Conservation (phyloP, 1,284 basidiomycete species). For the Peniophora sp. region DNA sequence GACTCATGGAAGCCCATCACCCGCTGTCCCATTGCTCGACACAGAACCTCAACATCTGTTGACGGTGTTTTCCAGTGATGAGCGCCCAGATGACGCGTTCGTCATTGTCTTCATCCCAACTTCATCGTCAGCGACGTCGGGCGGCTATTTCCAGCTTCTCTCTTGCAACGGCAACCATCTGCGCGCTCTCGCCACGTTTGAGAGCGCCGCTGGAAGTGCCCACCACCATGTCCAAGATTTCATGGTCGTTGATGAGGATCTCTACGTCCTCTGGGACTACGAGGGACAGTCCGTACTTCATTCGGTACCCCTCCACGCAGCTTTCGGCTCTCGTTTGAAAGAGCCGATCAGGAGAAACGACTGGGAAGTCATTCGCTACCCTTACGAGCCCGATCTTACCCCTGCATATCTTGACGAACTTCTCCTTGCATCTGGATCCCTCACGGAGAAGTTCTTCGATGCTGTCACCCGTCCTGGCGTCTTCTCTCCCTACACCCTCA, state of each 20-base stretch:
- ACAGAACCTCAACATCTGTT: constrained; percentile 53
- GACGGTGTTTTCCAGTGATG: constrained; percentile 39
- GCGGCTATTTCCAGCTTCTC: constrained; percentile 64
- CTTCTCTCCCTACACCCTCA: constrained; percentile 77
- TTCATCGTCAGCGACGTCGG: constrained; percentile 48
- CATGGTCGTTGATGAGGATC: constrained; percentile 37
- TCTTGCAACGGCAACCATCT: constrained; percentile 47
- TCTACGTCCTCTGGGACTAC: constrained; percentile 69
- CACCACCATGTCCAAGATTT: constrained; percentile 75
- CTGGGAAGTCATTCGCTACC: constrained; percentile 25
- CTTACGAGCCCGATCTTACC: constrained; percentile 67
- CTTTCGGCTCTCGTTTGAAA: background rate
- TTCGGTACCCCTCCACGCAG: constrained; percentile 33
- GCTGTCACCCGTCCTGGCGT: constrained; percentile 81
- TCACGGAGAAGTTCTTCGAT: constrained; percentile 72
- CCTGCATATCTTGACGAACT: constrained; percentile 83
- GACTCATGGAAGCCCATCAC: constrained; percentile 22
- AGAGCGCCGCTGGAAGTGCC: constrained; percentile 48
- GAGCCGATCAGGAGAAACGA: background rate
- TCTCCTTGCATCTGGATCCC: constrained; percentile 61
- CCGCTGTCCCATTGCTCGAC: constrained; percentile 30
- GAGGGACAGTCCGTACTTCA: constrained; percentile 71
- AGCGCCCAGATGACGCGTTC: constrained; percentile 37
- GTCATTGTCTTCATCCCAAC: constrained; percentile 64
- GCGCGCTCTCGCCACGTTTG: constrained; percentile 44